phyloP scores from a whole-genome alignment of 75 land plant genomes.

The Pinus taeda region DNA sequence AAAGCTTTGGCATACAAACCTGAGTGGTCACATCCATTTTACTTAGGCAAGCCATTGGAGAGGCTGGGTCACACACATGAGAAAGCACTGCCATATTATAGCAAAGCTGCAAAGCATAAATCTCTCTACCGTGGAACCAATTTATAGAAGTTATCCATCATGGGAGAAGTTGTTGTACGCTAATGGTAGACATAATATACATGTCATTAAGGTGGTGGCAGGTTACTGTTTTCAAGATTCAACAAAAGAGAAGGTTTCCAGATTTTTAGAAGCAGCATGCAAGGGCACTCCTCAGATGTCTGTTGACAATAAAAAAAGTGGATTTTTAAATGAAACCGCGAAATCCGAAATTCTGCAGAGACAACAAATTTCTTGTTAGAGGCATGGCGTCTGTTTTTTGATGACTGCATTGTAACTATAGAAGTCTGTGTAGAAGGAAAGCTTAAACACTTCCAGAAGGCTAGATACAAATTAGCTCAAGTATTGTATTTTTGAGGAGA shows the following conservation, averaged over 20 bases:
- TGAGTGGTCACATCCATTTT: constrained; percentile 84
- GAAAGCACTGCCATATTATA: constrained; percentile 68
- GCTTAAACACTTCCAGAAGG: constrained; percentile 95
- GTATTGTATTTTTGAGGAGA: constrained; percentile 60
- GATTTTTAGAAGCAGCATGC: constrained; percentile 13
- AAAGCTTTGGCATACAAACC: constrained; percentile 33
- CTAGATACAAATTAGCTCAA: constrained; percentile 73
- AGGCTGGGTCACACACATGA: constrained; percentile 60
- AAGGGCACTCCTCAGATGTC: constrained; percentile 4
- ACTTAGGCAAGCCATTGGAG: constrained; percentile 86
- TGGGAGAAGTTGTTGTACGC: constrained; percentile 72
- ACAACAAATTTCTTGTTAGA: constrained; percentile 24
- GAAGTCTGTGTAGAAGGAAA: constrained; percentile 84
- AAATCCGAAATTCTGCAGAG: not conserved
- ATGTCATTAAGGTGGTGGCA: constrained; percentile 53
- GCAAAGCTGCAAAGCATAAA: constrained; percentile 59
- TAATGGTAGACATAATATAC: constrained; percentile 37
- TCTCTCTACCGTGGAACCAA: constrained; percentile 84
- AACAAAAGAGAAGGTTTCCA: constrained; percentile 33
- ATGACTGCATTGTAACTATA: constrained; percentile 75
- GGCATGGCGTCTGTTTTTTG: constrained; percentile 67
- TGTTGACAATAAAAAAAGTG: constrained; percentile 4
- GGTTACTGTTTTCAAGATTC: constrained; percentile 34
- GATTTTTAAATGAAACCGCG: not conserved
- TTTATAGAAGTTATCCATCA: constrained; percentile 91